phyloP scores from a whole-genome alignment of 2,329 filamentous ascomycete genomes.

The Phialophora expanda region DNA sequence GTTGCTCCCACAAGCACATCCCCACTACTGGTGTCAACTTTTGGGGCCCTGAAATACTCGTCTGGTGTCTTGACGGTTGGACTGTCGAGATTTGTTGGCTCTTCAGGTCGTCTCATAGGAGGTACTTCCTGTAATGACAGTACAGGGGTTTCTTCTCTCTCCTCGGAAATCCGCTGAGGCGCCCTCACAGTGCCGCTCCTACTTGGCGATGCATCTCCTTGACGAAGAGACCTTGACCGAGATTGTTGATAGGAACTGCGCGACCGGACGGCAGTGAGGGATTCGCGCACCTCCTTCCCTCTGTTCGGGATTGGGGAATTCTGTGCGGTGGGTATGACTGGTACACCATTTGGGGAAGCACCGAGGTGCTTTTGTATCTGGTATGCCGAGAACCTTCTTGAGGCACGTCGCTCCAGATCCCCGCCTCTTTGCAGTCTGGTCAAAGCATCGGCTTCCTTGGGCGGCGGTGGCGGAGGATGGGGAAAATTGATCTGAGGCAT shows the following conservation, averaged over 20 bases:
- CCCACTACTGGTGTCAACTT: constrained; percentile 41
- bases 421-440: constrained; percentile 89
- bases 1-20: constrained; percentile 59
- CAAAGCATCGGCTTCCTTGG: constrained; percentile 85
- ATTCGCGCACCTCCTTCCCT: constrained; percentile 82
- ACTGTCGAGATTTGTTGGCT: constrained; percentile 48
- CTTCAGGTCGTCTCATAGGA: constrained; percentile 46
- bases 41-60: constrained; percentile 62
- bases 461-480: constrained; percentile 78
- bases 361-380: constrained; percentile 95
- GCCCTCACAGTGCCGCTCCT: constrained; percentile 53
- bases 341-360: constrained; percentile 77
- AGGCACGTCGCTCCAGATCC: constrained; percentile 89
- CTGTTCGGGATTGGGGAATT: constrained; percentile 84
- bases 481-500: constrained; percentile 60
- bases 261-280: constrained; percentile 72
- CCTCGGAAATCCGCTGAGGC: constrained; percentile 64
- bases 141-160: constrained; percentile 48
- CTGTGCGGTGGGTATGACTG: constrained; percentile 73
- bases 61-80: constrained; percentile 65
- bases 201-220: constrained; percentile 66
- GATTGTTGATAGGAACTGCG: constrained; percentile 61
- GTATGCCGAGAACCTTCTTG: constrained; percentile 91
- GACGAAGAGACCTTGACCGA: constrained; percentile 58
- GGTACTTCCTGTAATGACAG: constrained; percentile 39